phyloP scores from a whole-genome alignment of 192 early-diverging fungal species.

The Backusella mclennaniae region DNA sequence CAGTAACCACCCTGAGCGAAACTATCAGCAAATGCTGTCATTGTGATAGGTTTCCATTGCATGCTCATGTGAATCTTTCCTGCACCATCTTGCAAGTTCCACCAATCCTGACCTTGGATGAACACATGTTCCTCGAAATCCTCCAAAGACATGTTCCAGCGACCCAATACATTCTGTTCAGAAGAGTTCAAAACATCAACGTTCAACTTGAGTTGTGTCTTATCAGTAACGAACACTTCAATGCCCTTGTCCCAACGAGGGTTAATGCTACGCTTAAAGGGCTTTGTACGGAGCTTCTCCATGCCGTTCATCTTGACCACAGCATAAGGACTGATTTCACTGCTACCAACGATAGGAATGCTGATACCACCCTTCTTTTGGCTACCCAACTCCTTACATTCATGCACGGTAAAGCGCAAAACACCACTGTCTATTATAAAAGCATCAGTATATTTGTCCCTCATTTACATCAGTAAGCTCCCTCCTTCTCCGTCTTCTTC shows the following conservation, averaged over 20 bases:
- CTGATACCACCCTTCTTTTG: conserved; percentile 30
- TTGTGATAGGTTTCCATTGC: conserved; percentile 77
- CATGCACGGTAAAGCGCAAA: conserved; percentile 63
- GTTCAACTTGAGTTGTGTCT: conserved; percentile 53
- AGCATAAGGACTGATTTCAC: conserved; percentile 47
- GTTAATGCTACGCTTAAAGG: conserved; percentile 69
- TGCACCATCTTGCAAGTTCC: conserved; percentile 34
- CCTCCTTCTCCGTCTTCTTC: background rate
- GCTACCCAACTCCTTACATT: conserved; percentile 65
- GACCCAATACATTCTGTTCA: conserved; percentile 41
- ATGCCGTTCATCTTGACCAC: conserved; percentile 57
- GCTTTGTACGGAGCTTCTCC: conserved; percentile 54
- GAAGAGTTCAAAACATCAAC: conserved; percentile 63
- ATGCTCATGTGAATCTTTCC: conserved; percentile 43
- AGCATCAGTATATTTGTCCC: background rate
- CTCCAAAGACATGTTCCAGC: conserved; percentile 31
- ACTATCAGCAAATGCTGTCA: conserved; percentile 55
- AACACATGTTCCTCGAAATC: conserved; percentile 30
- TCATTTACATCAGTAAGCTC: background rate
- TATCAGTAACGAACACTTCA: conserved; percentile 73
- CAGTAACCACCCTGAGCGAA: conserved; percentile 45
- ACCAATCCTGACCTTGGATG: conserved; percentile 47
- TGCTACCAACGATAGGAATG: conserved; percentile 34
- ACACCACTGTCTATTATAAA: conserved; percentile 57
- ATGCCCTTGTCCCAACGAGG: conserved; percentile 78